Conservation (phyloP, 495 filamentous ascomycete species). For the Penicillium silybi region DNA sequence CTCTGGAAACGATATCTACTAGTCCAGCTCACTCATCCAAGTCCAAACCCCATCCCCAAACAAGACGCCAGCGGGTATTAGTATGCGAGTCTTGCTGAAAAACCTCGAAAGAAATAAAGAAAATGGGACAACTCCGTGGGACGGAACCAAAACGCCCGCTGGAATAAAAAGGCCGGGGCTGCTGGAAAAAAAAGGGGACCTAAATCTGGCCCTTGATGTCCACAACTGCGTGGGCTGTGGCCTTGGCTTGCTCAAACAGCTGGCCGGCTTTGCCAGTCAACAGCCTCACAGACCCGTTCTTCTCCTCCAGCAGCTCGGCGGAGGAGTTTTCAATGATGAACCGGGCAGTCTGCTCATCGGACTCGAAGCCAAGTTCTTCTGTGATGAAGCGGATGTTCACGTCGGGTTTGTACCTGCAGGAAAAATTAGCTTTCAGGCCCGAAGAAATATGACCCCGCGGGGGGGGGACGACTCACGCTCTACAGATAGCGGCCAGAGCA, state of each 20-base stretch:
- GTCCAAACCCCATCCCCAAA: not conserved
- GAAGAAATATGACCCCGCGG: too few relatives aligned
- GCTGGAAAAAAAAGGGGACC: constrained; percentile 18
- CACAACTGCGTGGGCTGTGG: constrained; percentile 72
- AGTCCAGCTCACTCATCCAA: not conserved
- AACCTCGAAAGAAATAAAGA: constrained; percentile 1
- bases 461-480: constrained; percentile 70
- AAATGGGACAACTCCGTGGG: constrained; percentile 1
- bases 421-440: not conserved
- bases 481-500: constrained; percentile 86
- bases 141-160: not conserved
- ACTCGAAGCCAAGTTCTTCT: constrained; percentile 93
- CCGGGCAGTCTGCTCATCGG: constrained; percentile 81
- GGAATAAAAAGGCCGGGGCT: too few relatives aligned
- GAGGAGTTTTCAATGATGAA: constrained; percentile 80
- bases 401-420: constrained; percentile 83
- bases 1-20: constrained; percentile 5
- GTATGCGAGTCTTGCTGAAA: constrained; percentile 5
- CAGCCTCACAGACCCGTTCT: constrained; percentile 66
- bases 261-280: constrained; percentile 66
- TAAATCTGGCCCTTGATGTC: constrained; percentile 98
- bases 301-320: constrained; percentile 73
- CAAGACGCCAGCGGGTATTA: constrained; percentile 12
- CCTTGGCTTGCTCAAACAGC: constrained; percentile 69
- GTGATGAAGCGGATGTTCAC: constrained; percentile 87